phyloP scores from a whole-genome alignment of 495 filamentous ascomycete species.

The Apodospora peruviana region DNA sequence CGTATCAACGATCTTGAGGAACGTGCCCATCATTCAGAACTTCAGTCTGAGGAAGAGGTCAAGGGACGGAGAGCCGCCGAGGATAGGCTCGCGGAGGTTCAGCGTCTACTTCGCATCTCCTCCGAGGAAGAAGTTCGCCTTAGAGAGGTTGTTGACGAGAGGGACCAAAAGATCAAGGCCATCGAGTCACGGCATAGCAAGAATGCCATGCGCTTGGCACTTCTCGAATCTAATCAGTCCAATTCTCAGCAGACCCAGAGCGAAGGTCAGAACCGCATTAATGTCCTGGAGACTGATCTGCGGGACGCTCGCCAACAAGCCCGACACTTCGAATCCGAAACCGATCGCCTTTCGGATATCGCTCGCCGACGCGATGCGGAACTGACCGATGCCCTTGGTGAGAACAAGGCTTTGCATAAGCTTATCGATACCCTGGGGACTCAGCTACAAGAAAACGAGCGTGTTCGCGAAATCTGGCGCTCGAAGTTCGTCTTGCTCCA shows the following conservation, averaged over 20 bases:
- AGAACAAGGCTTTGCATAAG: constrained; percentile 52
- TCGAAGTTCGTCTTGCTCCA: constrained; percentile 76
- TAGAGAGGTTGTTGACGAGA: constrained; percentile 62
- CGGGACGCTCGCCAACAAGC: constrained; percentile 44
- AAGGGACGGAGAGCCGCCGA: constrained; percentile 61
- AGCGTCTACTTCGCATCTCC: constrained; percentile 60
- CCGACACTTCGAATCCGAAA: constrained; percentile 44
- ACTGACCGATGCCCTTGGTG: constrained; percentile 32
- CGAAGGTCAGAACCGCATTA: constrained; percentile 52
- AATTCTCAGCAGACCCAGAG: constrained; percentile 60
- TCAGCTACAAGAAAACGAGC: constrained; percentile 80
- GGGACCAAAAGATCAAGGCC: constrained; percentile 42
- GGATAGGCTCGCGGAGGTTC: constrained; percentile 65
- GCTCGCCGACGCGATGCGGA: constrained; percentile 37
- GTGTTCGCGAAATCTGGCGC: constrained; percentile 70
- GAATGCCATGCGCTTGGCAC: constrained; percentile 51
- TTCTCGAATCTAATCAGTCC: constrained; percentile 58
- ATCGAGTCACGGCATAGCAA: constrained; percentile 44
- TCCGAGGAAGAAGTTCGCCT: constrained; percentile 68
- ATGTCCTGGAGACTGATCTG: constrained; percentile 41
- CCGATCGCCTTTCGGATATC: constrained; percentile 36
- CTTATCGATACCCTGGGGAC: constrained; percentile 61
- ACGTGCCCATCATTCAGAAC: constrained; percentile 34
- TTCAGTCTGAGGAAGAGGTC: constrained; percentile 51
- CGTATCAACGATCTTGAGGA: constrained; percentile 44